A percentile compares a stretch with the other conserved stretches of the same genome.
Evolutionary conservation across 2,329 filamentous ascomycete genomes (phyloP).

Genomic region (Didymella pinodella): DNA sequence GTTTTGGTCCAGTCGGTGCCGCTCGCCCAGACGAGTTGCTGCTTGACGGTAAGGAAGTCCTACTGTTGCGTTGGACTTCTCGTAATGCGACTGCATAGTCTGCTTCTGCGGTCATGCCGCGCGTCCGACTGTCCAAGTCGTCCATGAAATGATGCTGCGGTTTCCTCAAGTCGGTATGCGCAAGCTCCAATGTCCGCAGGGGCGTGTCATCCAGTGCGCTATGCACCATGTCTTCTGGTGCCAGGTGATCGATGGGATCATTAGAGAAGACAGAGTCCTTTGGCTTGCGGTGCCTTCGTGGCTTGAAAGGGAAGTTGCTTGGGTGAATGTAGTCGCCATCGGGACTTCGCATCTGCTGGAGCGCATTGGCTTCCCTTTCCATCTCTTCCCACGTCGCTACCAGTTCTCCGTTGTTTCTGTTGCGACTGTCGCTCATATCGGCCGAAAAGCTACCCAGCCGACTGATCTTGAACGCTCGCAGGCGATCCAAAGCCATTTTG

Average conservation of each 20-base stretch:
- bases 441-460: slow-evolving; percentile 49
- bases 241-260: slow-evolving; percentile 26
- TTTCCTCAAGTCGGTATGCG: slow-evolving; percentile 29
- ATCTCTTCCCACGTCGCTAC: slow-evolving; percentile 47
- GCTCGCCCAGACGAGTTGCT: slow-evolving; percentile 18
- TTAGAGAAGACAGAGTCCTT: slow-evolving; percentile 40
- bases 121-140: slow-evolving; percentile 23
- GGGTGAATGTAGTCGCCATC: slow-evolving; percentile 44
- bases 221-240: slow-evolving; percentile 43
- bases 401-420: slow-evolving; percentile 40
- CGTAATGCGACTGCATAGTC: slow-evolving; percentile 44
- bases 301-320: slow-evolving; percentile 41
- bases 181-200: slow-evolving; percentile 24
- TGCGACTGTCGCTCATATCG: slow-evolving; percentile 46
- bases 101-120: slow-evolving; percentile 31
- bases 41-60: slow-evolving; percentile 17
- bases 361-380: slow-evolving; percentile 40
- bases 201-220: slow-evolving; percentile 37
- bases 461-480: slow-evolving; percentile 56
- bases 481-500: slow-evolving; percentile 64
- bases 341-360: slow-evolving; percentile 37
- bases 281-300: slow-evolving; percentile 28
- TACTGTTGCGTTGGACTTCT: slow-evolving; percentile 30
- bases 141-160: slow-evolving; percentile 32
- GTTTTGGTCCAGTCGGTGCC: slow-evolving; percentile 8